These are phyloP conservation scores for Xylariaceae sp. DNA, from an alignment of 2,329 filamentous ascomycete species.

Conservation along the genomic window DNA sequence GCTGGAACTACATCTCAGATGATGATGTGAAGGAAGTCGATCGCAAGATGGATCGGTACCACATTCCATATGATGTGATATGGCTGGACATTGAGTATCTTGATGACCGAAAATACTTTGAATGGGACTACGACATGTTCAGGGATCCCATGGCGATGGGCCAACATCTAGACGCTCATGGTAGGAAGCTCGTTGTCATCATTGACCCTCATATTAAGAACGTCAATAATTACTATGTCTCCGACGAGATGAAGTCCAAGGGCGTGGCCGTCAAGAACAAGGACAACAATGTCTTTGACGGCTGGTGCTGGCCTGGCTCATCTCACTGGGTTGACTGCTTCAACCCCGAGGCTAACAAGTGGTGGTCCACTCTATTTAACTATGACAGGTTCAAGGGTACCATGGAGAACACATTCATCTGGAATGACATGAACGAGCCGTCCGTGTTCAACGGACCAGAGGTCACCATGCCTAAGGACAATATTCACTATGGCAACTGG, in stretches of 20 bases:
- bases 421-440: conserved; percentile 99
- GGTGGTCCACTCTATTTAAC: conserved; percentile 88
- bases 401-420: conserved; percentile 82
- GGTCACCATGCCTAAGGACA: conserved; percentile 98
- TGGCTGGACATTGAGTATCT: conserved; percentile 99
- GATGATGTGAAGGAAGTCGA: conserved; percentile 97
- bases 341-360: conserved; percentile 83
- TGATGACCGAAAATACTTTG: conserved; percentile 96
- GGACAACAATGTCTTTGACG: conserved; percentile 82
- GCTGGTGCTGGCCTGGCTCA: conserved; percentile 98
- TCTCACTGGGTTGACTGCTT: conserved; percentile 97
- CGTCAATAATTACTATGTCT: conserved; percentile 68
- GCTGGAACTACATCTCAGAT: conserved; percentile 98
- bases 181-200: conserved; percentile 87
- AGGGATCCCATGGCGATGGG: conserved; percentile 82
- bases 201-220: conserved; percentile 99
- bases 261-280: conserved; percentile 86
- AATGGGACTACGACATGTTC: conserved; percentile 89
- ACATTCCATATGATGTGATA: conserved; percentile 97
- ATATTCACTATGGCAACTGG: conserved; percentile 86
- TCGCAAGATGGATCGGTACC: conserved; percentile 89
- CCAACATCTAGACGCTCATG: conserved; percentile 77
- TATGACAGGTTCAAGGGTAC: conserved; percentile 87
- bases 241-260: conserved; percentile 78
- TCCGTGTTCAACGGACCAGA: conserved; percentile 98